phyloP scores from a whole-genome alignment of 1,284 basidiomycete species.

The Naganishia cerealis region DNA sequence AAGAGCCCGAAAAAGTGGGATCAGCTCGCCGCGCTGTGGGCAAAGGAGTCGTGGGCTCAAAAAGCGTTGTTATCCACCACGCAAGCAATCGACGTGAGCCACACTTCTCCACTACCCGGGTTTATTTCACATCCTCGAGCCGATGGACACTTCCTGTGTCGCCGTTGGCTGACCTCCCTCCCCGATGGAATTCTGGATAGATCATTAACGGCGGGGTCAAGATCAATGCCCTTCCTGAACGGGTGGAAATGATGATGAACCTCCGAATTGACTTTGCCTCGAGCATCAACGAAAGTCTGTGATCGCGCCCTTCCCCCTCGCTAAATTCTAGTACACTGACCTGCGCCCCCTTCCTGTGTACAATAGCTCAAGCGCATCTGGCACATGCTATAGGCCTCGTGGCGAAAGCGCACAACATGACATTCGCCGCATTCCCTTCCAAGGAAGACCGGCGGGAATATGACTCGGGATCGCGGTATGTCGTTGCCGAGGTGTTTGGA shows the following conservation, averaged over 20 bases:
- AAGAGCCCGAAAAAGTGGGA: slow-evolving; percentile 52
- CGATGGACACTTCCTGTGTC: neutral
- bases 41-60: slow-evolving; percentile 38
- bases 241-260: slow-evolving; percentile 48
- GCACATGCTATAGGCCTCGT: slow-evolving; percentile 38
- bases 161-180: neutral
- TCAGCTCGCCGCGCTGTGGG: slow-evolving; percentile 48
- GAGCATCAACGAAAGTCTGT: slow-evolving; percentile 39
- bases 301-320: neutral
- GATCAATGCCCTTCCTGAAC: slow-evolving; percentile 54
- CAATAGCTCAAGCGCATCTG: slow-evolving; percentile 42
- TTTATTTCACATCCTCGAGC: neutral
- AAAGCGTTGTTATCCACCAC: slow-evolving; percentile 52
- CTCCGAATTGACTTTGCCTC: slow-evolving; percentile 53
- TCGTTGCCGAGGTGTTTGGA: slow-evolving; percentile 47
- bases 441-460: slow-evolving; percentile 32
- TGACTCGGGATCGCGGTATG: slow-evolving; percentile 36
- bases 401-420: slow-evolving; percentile 43
- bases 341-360: neutral
- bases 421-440: slow-evolving; percentile 40
- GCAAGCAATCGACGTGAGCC: slow-evolving; percentile 47
- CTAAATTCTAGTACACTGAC: slow-evolving; percentile 31
- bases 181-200: neutral
- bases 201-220: slow-evolving; percentile 52
- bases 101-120: neutral